Evolutionary conservation across 2,329 filamentous ascomycete species (phyloP).

Genomic region (Sarocladium strictum): DNA sequence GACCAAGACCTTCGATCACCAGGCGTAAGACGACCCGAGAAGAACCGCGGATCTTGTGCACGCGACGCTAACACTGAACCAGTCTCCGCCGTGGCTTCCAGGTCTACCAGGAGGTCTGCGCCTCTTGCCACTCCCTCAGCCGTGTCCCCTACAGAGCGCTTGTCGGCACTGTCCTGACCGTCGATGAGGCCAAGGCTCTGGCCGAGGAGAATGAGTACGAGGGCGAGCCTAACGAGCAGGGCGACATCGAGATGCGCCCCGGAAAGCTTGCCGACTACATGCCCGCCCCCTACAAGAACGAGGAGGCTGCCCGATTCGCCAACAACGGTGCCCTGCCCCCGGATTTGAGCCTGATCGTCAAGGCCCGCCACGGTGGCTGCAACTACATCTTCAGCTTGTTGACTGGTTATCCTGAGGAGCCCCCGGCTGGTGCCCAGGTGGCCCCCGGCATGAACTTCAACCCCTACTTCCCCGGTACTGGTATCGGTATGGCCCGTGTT

Average conservation of each 20-base stretch:
- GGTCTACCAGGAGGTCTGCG: slow-evolving; percentile 98
- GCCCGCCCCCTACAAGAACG: slow-evolving; percentile 93
- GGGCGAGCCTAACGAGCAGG: slow-evolving; percentile 94
- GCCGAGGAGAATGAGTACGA: slow-evolving; percentile 99
- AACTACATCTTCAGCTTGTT: slow-evolving; percentile 97
- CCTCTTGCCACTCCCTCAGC: slow-evolving; percentile 92
- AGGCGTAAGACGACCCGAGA: slow-evolving; percentile 62
- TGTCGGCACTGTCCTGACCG: slow-evolving; percentile 87
- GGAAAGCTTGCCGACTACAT: slow-evolving; percentile 99
- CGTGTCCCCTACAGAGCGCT: slow-evolving; percentile 90
- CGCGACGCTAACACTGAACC: slow-evolving; percentile 10
- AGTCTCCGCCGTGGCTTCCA: slow-evolving; percentile 98
- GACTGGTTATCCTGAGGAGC: slow-evolving; percentile 95
- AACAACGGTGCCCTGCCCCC: slow-evolving; percentile 98
- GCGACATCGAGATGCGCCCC: slow-evolving; percentile 95
- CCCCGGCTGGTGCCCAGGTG: slow-evolving; percentile 81
- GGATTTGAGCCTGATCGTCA: slow-evolving; percentile 95
- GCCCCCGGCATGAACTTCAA: slow-evolving; percentile 97
- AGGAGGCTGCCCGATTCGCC: slow-evolving; percentile 93
- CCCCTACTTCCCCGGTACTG: slow-evolving; percentile 98
- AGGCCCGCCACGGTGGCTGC: slow-evolving; percentile 95
- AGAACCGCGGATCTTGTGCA: too few relatives aligned
- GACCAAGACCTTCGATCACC: slow-evolving; percentile 95
- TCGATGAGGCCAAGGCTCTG: slow-evolving; percentile 95
- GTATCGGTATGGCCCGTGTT: slow-evolving; percentile 98